Conservation (phyloP, 2,329 filamentous ascomycete genomes). For the Myriosclerotinia duriaeana region DNA sequence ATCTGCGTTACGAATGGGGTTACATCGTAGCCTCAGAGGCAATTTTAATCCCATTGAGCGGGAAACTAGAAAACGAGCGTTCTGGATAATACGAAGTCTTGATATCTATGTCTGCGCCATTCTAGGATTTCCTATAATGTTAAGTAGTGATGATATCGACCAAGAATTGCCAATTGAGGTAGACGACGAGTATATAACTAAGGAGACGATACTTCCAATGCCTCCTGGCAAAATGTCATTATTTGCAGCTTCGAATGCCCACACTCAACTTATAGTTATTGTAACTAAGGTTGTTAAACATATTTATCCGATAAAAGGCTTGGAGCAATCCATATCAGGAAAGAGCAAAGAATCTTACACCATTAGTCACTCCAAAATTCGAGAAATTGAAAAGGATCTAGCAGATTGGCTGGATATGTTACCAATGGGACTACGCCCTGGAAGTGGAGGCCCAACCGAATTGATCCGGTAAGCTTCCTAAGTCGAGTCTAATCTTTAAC, state of each 20-base stretch:
- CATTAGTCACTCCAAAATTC: conserved; percentile 63
- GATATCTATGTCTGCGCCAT: conserved; percentile 69
- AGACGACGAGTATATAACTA: conserved; percentile 66
- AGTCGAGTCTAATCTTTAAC: background rate
- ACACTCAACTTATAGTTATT: conserved; percentile 63
- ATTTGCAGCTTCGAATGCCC: conserved; percentile 65
- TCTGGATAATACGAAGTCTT: conserved; percentile 68
- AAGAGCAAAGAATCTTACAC: conserved; percentile 51
- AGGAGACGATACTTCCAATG: conserved; percentile 54
- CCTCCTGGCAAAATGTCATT: conserved; percentile 55
- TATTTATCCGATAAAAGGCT: conserved; percentile 63
- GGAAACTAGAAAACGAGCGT: conserved; percentile 62
- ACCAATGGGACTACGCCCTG: conserved; percentile 75
- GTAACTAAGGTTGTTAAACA: conserved; percentile 63
- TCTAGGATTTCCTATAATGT: conserved; percentile 63
- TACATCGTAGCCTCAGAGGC: conserved; percentile 70
- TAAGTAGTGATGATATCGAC: conserved; percentile 65
- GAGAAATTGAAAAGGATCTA: conserved; percentile 63
- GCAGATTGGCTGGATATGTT: conserved; percentile 65
- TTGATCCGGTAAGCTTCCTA: conserved; percentile 64
- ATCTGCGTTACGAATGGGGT: conserved; percentile 72
- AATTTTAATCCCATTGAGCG: conserved; percentile 62
- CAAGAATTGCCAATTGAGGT: conserved; percentile 64
- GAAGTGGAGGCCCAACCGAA: conserved; percentile 71
- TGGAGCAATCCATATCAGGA: conserved; percentile 47